These are phyloP conservation scores for Psilocybe cyanescens DNA, from an alignment of 768 basidiomycete genomes.

Conservation along the genomic window DNA sequence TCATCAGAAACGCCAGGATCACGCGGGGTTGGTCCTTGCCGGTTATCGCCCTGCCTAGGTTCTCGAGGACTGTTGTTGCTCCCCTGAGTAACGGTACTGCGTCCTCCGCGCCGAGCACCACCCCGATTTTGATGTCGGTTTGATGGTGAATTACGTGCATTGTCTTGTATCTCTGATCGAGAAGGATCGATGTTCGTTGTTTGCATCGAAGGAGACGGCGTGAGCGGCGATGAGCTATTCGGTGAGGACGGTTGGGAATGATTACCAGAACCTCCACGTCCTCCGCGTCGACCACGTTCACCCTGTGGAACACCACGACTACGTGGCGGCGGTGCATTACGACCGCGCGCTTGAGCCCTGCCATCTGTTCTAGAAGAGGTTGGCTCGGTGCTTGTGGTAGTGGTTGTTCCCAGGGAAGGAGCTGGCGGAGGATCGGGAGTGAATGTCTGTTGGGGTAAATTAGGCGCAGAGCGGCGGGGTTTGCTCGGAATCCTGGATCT, in stretches of 20 bases:
- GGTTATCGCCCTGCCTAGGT: neutral
- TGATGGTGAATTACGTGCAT: neutral
- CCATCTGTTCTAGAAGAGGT: neutral
- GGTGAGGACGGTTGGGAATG: neutral
- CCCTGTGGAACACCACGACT: neutral
- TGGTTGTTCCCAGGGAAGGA: neutral
- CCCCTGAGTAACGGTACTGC: neutral
- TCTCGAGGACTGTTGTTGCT: no score
- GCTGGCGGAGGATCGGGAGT: conserved; percentile 2
- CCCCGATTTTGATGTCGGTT: neutral
- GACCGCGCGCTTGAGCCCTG: neutral
- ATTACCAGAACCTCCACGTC: neutral
- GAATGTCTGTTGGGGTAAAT: conserved; percentile 6
- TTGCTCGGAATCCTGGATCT: conserved; percentile 5
- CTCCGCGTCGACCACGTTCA: neutral
- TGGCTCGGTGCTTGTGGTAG: neutral
- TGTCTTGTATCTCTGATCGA: no score
- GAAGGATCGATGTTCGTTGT: no score
- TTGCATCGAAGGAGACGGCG: no score
- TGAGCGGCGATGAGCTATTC: neutral
- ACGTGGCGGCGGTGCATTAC: no score
- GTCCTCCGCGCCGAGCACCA: neutral
- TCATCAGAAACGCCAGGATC: conserved; percentile 13
- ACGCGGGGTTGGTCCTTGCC: neutral
- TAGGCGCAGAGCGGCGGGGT: neutral